These are phyloP conservation scores for Bothriochloa decipiens DNA, from an alignment of 176 grass and related monocot genomes.

Conservation along the genomic window DNA sequence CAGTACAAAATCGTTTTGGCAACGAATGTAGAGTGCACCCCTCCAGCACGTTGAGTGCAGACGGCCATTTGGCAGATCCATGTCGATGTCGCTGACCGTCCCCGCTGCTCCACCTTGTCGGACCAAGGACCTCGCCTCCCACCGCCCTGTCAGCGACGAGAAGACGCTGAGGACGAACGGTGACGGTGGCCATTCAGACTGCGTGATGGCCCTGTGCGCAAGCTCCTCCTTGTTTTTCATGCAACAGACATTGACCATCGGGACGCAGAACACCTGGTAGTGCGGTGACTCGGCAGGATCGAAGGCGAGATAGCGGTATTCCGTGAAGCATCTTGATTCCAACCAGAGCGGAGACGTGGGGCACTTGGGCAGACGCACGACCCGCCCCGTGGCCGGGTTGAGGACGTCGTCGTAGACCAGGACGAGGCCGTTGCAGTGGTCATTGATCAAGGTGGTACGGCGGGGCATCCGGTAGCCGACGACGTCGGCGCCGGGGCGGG, in stretches of 20 bases:
- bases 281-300: neutral
- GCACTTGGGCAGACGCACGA: neutral
- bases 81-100: neutral
- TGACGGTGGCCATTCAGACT: neutral
- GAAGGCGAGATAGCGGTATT: neutral
- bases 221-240: too few relatives aligned
- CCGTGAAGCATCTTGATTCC: neutral
- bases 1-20: neutral
- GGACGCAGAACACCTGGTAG: constrained; percentile 2
- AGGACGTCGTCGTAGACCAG: accelerated
- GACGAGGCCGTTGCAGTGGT: constrained; percentile 4
- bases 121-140: neutral
- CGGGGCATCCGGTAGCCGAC: neutral
- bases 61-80: neutral
- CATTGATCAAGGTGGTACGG: neutral
- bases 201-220: neutral
- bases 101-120: neutral
- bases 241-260: neutral
- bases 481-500: neutral
- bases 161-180: neutral
- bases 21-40: constrained; percentile 1
- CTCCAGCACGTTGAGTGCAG: neutral
- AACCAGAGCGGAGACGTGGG: too few relatives aligned
- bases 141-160: neutral
- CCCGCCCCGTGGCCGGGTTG: neutral